Conservation (phyloP, 2,329 filamentous ascomycete species). For the Cylindrodendrum hubeiense region DNA sequence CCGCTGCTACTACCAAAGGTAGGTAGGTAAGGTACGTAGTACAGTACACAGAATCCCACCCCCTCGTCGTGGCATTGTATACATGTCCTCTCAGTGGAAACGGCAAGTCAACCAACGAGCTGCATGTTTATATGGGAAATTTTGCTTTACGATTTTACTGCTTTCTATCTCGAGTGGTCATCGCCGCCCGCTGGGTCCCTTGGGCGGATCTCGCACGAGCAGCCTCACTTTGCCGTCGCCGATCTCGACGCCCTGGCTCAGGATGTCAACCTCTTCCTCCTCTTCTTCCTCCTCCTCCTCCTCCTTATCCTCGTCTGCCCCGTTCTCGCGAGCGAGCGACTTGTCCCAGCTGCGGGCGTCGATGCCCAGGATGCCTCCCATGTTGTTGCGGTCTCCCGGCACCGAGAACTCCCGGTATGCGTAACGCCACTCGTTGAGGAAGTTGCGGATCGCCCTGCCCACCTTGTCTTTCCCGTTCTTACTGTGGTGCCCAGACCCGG, state of each 20-base stretch:
- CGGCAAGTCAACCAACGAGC: no score
- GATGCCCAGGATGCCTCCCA: conserved; percentile 81
- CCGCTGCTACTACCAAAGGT: no score
- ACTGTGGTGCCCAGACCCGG: conserved; percentile 95
- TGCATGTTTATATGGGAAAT: conserved; percentile 7
- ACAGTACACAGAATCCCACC: no score
- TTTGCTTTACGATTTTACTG: conserved; percentile 44
- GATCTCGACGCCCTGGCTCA: conserved; percentile 76
- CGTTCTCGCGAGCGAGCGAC: conserved; percentile 63
- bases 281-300: conserved; percentile 59
- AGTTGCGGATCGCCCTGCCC: conserved; percentile 90
- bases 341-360: conserved; percentile 77
- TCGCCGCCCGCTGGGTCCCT: conserved; percentile 65
- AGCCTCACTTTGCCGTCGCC: conserved; percentile 75
- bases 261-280: conserved; percentile 66
- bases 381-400: conserved; percentile 86
- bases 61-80: no score
- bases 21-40: no score
- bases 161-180: conserved; percentile 49
- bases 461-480: conserved; percentile 99
- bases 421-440: conserved; percentile 96
- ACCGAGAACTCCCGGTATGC: conserved; percentile 97
- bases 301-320: conserved; percentile 55
- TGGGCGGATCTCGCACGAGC: conserved; percentile 71
- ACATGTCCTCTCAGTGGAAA: no score